A percentile compares a stretch with the other conserved stretches of the same genome.
phyloP scores from a whole-genome alignment of 345 rosid species.

The Citrus maxima region DNA sequence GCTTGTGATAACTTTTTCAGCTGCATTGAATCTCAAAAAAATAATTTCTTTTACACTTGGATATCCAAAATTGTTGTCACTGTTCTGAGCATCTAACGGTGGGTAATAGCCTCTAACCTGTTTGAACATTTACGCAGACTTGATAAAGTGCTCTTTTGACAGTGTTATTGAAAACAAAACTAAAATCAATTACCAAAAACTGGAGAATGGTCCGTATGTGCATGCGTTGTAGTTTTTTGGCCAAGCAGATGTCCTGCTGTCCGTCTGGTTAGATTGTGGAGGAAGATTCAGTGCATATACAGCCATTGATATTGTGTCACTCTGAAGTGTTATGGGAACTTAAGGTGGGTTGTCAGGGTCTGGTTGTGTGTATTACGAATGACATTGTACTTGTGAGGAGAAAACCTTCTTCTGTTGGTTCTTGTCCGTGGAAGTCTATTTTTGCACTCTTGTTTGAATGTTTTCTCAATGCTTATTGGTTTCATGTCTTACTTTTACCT shows the following conservation, averaged over 20 bases:
- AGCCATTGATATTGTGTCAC: background rate
- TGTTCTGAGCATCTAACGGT: background rate
- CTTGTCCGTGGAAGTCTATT: background rate
- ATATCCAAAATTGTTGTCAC: background rate
- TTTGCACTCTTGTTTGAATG: background rate
- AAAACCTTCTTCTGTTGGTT: background rate
- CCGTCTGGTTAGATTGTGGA: background rate
- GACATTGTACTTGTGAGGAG: background rate
- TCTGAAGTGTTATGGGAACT: background rate
- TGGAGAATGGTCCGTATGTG: background rate
- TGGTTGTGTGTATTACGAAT: background rate
- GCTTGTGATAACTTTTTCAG: background rate
- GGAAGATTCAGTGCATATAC: background rate
- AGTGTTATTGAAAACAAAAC: background rate
- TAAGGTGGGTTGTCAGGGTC: background rate
- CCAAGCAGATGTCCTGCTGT: background rate
- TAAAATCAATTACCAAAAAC: no score
- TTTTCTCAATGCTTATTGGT: background rate
- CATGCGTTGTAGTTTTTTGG: background rate
- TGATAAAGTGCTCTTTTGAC: background rate
- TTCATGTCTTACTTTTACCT: background rate
- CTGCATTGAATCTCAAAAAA: background rate
- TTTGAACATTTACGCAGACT: background rate
- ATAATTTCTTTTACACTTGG: background rate
- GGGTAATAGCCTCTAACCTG: background rate